Conservation (phyloP, 2,329 filamentous ascomycete species). For the Pseudocercospora eumusae region DNA sequence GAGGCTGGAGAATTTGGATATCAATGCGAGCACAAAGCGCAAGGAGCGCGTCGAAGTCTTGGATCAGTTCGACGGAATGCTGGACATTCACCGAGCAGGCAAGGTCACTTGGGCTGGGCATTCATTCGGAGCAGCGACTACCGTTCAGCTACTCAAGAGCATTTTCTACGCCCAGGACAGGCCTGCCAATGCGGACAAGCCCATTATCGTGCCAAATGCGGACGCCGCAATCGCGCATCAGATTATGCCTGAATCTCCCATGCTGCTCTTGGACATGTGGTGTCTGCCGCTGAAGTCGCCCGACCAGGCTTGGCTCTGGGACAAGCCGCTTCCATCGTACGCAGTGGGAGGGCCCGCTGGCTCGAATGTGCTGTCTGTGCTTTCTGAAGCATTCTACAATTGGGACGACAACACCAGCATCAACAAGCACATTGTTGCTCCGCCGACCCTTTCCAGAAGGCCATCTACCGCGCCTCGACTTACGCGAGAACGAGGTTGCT, state of each 20-base stretch:
- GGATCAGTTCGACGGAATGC: constrained; percentile 58
- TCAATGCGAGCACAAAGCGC: constrained; percentile 42
- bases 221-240: constrained; percentile 62
- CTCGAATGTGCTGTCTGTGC: constrained; percentile 65
- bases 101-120: constrained; percentile 76
- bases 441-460: constrained; percentile 32
- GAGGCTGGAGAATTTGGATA: constrained; percentile 49
- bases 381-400: constrained; percentile 75
- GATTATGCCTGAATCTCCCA: constrained; percentile 66
- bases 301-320: constrained; percentile 63
- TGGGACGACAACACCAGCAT: constrained; percentile 72
- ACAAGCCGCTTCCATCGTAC: constrained; percentile 74
- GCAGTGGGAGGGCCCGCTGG: constrained; percentile 53
- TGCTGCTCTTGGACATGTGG: constrained; percentile 79
- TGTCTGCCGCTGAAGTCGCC: constrained; percentile 69
- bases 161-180: constrained; percentile 63
- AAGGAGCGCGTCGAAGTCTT: constrained; percentile 51
- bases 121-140: constrained; percentile 75
- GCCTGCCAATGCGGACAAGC: constrained; percentile 49
- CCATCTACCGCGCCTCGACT: constrained; percentile 34
- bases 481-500: constrained; percentile 32
- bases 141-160: constrained; percentile 76
- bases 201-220: constrained; percentile 62
- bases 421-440: constrained; percentile 64
- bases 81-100: constrained; percentile 71